These are phyloP conservation scores for Sporothrix humicola DNA, from an alignment of 2,329 filamentous ascomycete species.

Conservation along the genomic window DNA sequence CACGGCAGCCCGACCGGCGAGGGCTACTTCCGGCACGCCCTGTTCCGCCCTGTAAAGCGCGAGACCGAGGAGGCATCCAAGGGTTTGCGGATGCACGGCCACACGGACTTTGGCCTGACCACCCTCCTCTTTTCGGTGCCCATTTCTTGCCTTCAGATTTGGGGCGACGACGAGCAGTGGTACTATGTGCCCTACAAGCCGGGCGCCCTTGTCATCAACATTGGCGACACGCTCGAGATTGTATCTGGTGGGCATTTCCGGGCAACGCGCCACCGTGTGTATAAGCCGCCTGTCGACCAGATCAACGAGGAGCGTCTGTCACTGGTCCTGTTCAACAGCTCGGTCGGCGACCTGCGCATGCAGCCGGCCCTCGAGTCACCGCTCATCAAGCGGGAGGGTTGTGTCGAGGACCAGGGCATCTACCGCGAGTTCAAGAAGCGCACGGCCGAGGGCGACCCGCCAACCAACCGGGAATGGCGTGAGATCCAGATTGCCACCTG, in stretches of 20 bases:
- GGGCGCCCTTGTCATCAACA: constrained; percentile 56
- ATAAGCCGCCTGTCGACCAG: constrained; percentile 51
- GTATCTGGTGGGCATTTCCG: constrained; percentile 55
- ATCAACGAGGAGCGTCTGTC: constrained; percentile 49
- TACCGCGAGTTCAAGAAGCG: constrained; percentile 54
- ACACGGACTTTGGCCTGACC: constrained; percentile 55
- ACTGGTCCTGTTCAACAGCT: constrained; percentile 54
- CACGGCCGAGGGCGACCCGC: constrained; percentile 49
- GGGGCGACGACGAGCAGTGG: constrained; percentile 53
- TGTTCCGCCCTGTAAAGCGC: constrained; percentile 49
- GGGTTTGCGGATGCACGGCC: constrained; percentile 53
- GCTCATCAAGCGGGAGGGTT: constrained; percentile 48
- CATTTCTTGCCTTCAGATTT: constrained; percentile 55
- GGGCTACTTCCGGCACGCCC: constrained; percentile 54
- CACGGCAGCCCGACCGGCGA: constrained; percentile 51
- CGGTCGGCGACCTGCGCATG: constrained; percentile 52
- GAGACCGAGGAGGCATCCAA: constrained; percentile 44
- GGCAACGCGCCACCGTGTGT: constrained; percentile 53
- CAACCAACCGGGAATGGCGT: constrained; percentile 55
- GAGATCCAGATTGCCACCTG: constrained; percentile 55
- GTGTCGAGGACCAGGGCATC: constrained; percentile 52
- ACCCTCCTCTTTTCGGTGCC: constrained; percentile 55
- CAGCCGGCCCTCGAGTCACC: constrained; percentile 46
- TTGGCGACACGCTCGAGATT: constrained; percentile 53
- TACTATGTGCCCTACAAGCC: constrained; percentile 53